Base-by-base conservation (phyloP, 1,139 yeast genomes). In the Geotrichum aggregatum region DNA sequence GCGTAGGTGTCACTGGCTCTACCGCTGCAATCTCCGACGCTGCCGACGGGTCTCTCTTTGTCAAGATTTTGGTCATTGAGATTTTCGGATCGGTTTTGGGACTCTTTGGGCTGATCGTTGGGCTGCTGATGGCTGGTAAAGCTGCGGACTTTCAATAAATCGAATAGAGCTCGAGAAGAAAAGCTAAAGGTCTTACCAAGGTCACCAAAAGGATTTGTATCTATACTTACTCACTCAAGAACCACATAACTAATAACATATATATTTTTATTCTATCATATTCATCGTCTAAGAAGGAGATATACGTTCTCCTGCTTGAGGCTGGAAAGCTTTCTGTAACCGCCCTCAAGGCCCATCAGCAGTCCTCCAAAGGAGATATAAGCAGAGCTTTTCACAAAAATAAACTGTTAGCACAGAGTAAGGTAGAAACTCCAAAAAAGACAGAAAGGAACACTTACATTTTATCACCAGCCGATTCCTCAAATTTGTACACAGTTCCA, bases 11-110 rank as follows among this genome's bases (percentile, higher is more conserved):
- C 57, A 92, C 98, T 21, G 99, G 99, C 47, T 84, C 98, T 26
- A 92, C 97, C 28, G 98, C 98, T 44, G 99, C 99, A 45, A 82
- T 94, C 58, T 82, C 95, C 49, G 99, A 94, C 72, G 99, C 99
- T 34, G 98, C 98, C 13, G 97, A 94, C 73, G 81, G 96, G 33
- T 80, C 96, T 3, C 77, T 94, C 60, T 94, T 94, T 66, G 98
- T 92, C 58, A 94, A 94, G 75, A 92, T 94, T 56, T 80, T 92
- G 64, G 98, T 92, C 59, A 87, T 92, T 63, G 99, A 92, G 75
- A 92, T 92, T 75, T 92, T 92, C 67, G 98, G 98, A 46, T 86
- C 96, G 19, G 95, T 92, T 36, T 77, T 92, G 68, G 99, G 99
- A 47, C 81, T 92, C 63, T 87, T 92, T 69, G 76, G 76, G 24